Conservation (phyloP, 2,329 filamentous ascomycete genomes). For the Monosporascus ibericus region DNA sequence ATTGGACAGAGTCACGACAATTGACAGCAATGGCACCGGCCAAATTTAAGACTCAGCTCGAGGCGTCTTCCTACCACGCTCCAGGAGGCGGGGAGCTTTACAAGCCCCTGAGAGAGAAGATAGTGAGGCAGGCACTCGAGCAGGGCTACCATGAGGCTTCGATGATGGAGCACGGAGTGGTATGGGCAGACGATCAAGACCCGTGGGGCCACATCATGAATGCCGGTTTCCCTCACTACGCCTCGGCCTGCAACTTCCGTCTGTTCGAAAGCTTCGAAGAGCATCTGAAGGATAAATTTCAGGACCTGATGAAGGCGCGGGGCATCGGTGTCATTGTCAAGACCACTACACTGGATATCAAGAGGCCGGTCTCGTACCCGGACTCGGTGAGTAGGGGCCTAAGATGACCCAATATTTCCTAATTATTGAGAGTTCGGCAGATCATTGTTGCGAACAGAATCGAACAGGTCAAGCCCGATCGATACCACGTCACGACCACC, state of each 20-base stretch:
- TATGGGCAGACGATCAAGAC: conserved; percentile 11
- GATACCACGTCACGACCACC: conserved; percentile 9
- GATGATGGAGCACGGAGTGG: conserved; percentile 10
- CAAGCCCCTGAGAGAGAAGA: conserved; percentile 6
- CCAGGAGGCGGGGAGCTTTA: conserved; percentile 9
- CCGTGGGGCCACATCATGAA: conserved; percentile 10
- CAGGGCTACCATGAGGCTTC: conserved; percentile 7
- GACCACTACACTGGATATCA: conserved; percentile 4
- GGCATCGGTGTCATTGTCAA: conserved; percentile 9
- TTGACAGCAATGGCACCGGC: conserved; percentile 4
- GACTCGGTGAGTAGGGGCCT: conserved; percentile 5
- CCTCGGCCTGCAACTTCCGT: conserved; percentile 6
- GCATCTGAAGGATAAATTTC: conserved; percentile 10
- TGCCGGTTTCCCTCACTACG: conserved; percentile 6
- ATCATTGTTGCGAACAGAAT: conserved; percentile 10
- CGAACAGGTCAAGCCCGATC: conserved; percentile 7
- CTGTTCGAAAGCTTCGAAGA: conserved; percentile 10
- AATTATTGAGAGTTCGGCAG: conserved; percentile 1
- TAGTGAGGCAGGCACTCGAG: conserved; percentile 4
- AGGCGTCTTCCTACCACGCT: conserved; percentile 9
- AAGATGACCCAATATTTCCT: too few species aligned
- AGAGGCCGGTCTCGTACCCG: conserved; percentile 7
- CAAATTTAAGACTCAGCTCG: conserved; percentile 7
- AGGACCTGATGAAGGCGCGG: conserved; percentile 7
- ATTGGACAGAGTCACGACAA: too few species aligned